Percentiles rank a stretch among this genome's conserved stretches.
These are phyloP conservation scores for Maudiozyma bulderi DNA, from an alignment of 805 yeast species.

Conservation along the genomic window DNA sequence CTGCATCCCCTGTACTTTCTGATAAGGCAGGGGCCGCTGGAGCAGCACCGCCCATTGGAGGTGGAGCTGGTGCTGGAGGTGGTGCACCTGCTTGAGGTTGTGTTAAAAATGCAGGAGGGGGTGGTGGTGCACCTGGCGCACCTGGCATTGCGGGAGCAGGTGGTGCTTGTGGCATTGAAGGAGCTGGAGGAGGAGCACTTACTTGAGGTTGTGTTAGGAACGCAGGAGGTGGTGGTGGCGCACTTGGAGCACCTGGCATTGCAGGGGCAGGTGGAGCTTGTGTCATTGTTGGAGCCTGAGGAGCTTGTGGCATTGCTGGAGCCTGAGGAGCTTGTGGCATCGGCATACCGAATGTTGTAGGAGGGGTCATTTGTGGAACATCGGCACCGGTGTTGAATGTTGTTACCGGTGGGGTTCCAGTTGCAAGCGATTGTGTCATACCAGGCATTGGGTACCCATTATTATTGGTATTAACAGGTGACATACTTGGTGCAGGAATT, in stretches of 20 bases:
- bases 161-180: constrained; percentile 11
- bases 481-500: constrained; percentile 1
- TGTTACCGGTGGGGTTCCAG: constrained; percentile 8
- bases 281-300: not conserved
- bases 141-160: constrained; percentile 3
- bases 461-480: not conserved
- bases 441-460: not conserved
- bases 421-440: constrained; percentile 1
- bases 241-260: not conserved
- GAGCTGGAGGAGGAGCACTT: constrained; percentile 16
- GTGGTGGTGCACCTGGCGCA: constrained; percentile 11
- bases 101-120: constrained; percentile 8
- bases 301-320: not conserved
- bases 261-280: not conserved
- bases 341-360: not conserved
- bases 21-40: constrained; percentile 4
- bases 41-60: constrained; percentile 6
- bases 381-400: not conserved
- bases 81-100: not conserved
- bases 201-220: constrained; percentile 12
- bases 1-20: constrained; percentile 38
- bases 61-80: constrained; percentile 13
- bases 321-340: not conserved
- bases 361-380: constrained; percentile 1
- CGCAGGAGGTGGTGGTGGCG: constrained; percentile 3